Evolutionary conservation across 202 grass and related monocot species (phyloP), one percentile per base, ranked within the genome.

Genomic region (Schoenoplectus triqueter): DNA sequence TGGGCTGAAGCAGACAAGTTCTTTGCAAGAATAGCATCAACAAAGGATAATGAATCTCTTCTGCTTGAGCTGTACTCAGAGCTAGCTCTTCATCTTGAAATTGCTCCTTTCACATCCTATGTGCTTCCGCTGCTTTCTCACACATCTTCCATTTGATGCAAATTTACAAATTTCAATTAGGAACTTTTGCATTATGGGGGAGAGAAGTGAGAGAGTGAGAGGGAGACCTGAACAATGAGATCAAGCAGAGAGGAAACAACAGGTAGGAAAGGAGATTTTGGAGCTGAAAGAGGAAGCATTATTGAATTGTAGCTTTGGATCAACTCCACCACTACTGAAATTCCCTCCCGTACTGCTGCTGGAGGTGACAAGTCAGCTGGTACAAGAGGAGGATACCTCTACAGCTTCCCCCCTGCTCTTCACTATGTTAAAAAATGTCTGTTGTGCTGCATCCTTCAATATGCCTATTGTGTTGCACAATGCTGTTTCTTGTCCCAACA

Each of bases 391-490:
- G 96, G 96, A 86, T 95, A 95, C 66, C 93, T 87, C 73, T 94
- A 75, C 65, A 98, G 80, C 69, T 95, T 95, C 45, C 95, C 96
- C 96, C 42, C 87, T 92, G 78, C 86, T 92, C 86, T 91, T 95
- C 10, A 98, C 87, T 71, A 95, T 95, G 76, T 89, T 95, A 84
- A 98, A 98, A 90, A 98, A 98, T 46, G 96, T 94, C 56, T 89
- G 87, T 54, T 98, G 93, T 7, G 87, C 40, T 86, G 93, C 90
- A 91, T 95, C 96, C 86, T 88, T 90, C 80, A 98, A 93, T 78
- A 88, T 78, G 84, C 87, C 88, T 86, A 98, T 91, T 90, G 93
- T 95, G 90, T 91, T 95, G 88, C 93, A 95, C 65, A 98, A 63
- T 40, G 93, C 78, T 46, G 96, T 94, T 57, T 95, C 91, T 75